phyloP scores from a whole-genome alignment of 768 basidiomycete genomes.

The Kwoniella bestiolae region DNA sequence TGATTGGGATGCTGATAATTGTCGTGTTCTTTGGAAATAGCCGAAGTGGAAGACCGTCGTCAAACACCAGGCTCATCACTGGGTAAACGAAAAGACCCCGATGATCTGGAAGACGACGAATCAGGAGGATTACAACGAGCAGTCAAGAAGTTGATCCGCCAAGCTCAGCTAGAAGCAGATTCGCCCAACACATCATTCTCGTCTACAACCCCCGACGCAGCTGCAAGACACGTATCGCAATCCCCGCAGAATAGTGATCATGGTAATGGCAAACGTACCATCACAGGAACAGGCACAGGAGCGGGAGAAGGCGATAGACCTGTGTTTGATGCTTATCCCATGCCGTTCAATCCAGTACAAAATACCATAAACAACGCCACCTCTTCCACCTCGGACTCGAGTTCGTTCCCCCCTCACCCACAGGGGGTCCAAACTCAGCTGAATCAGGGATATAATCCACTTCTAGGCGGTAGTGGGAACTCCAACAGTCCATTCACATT shows the following conservation, averaged over 20 bases:
- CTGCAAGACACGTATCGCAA: slow-evolving; percentile 12
- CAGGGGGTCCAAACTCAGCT: slow-evolving; percentile 2
- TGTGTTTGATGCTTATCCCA: slow-evolving; percentile 50
- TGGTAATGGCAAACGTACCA: too few relatives aligned
- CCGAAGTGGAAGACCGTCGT: slow-evolving; percentile 53
- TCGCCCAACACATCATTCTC: slow-evolving; percentile 28
- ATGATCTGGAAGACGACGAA: slow-evolving; percentile 30
- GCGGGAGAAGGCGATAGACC: slow-evolving; percentile 33
- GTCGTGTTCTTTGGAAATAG: too few relatives aligned
- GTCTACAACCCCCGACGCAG: slow-evolving; percentile 5
- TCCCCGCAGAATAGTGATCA: slow-evolving; percentile 15
- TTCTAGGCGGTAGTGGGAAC: not conserved
- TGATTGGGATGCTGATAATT: too few relatives aligned
- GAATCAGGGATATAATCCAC: not conserved
- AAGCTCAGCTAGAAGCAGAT: slow-evolving; percentile 50
- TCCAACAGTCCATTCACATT: slow-evolving; percentile 23
- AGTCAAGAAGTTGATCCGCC: slow-evolving; percentile 55
- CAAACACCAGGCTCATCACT: slow-evolving; percentile 36
- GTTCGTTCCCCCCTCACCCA: too few relatives aligned
- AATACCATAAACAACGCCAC: slow-evolving; percentile 21
- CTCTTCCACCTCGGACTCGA: not conserved
- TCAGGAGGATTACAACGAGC: slow-evolving; percentile 52
- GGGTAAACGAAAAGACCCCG: slow-evolving; percentile 47
- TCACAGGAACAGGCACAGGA: slow-evolving; percentile 10
- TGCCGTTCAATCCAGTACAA: slow-evolving; percentile 33